phyloP scores from a whole-genome alignment of 1,284 basidiomycete genomes.

The Rhodotorula sp. region DNA sequence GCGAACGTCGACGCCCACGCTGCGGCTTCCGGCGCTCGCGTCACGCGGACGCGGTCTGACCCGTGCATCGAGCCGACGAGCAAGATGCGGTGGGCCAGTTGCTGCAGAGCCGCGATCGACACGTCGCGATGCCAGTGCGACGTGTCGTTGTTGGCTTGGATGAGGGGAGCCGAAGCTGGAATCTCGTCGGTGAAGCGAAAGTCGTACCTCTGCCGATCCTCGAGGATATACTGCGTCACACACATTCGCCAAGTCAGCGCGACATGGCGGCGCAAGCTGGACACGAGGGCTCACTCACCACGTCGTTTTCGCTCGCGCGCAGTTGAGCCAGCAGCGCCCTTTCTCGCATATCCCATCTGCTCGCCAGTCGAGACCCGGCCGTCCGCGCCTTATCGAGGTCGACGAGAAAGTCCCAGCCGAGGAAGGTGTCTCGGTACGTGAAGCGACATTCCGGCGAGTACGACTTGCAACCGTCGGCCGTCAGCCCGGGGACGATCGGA shows the following conservation, averaged over 20 bases:
- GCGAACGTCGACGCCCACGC: constrained; percentile 6
- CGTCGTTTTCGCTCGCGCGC: constrained; percentile 10
- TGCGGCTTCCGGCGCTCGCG: neutral
- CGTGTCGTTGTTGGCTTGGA: neutral
- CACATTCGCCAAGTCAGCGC: no score
- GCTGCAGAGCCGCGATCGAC: constrained; percentile 15
- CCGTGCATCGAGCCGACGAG: constrained; percentile 38
- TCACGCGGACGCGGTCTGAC: constrained; percentile 6
- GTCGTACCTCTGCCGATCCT: constrained; percentile 31
- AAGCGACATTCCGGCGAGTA: constrained; percentile 31
- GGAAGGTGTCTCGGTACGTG: constrained; percentile 39
- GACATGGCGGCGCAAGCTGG: no score
- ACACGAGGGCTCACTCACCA: constrained; percentile 12
- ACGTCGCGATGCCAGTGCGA: constrained; percentile 22
- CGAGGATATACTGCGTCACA: constrained; percentile 19
- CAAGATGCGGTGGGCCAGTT: constrained; percentile 20
- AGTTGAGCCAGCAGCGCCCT: constrained; percentile 18
- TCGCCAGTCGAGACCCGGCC: constrained; percentile 15
- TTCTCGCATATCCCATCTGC: constrained; percentile 41
- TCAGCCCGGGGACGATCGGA: constrained; percentile 27
- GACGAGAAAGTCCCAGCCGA: constrained; percentile 37
- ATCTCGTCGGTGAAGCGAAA: constrained; percentile 24
- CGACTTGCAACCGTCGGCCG: constrained; percentile 28
- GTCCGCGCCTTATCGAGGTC: constrained; percentile 17
- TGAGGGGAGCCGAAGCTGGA: constrained; percentile 5